Base-by-base conservation (phyloP, 495 filamentous ascomycete genomes). In the Penicillium dipodomyicola region DNA sequence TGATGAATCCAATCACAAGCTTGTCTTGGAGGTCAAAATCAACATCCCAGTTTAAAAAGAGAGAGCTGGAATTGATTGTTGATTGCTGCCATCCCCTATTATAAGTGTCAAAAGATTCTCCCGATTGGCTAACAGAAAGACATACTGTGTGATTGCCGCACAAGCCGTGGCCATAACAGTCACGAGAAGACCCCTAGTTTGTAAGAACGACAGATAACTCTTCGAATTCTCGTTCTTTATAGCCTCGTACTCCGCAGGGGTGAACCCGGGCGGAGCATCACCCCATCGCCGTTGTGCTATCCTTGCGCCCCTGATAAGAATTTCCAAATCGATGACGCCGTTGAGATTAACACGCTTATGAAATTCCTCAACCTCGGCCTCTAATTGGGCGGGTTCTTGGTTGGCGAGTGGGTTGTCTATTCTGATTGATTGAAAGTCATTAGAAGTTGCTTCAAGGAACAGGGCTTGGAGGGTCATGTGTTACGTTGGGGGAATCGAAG, bases 51-150 rank as follows among this genome's bases (percentile, higher is more conserved):
- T 74, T 78, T 52, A 87, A 41, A 19, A 56, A 41, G 14, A 56
- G 72, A 53, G 82, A 87, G 42, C 85, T 85, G 35, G 83, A 85
- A 63, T 90, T 90, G 17, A 80, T 80, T 19, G 85, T 82, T 17
- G 84, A 84, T 66, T 88, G 84, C 60, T 87, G 84, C 84, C 85
- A 88, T 14, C 85, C 85, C 50, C 65, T 67, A 12, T 42, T 2
- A 19, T 17, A 9, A 43, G 22, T 43, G 40, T 43, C 17, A 43
- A 43, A 19, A 43, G 2, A 22, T 2, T 42, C 40, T 29, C 27
- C 40, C 4, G 3, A 25, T 39, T 25, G 25, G 30, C 40, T 11
- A 14, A 7, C 27, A 44, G 19, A 10, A 4, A 47, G 37, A 62
- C 64, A 47, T 60, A 69, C 67, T 70, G 67, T 23, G 57, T 67